Base-by-base conservation (phyloP, 164 flowering plant species). In the Macadamia tetraphylla region DNA sequence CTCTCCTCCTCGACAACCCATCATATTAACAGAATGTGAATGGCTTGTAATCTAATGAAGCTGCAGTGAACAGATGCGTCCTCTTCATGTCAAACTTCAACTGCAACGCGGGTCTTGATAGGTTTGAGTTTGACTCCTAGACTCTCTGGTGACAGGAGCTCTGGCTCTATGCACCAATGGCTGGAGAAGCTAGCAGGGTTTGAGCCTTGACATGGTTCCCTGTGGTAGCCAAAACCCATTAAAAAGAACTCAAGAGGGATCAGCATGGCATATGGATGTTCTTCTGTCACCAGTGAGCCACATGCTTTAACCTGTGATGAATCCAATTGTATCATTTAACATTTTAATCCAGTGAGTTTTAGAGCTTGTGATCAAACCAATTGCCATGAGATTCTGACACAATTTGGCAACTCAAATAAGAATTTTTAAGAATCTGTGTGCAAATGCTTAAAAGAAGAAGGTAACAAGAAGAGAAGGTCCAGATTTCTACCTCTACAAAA, bases 281-380 rank as follows among this genome's bases (percentile, higher is more conserved):
- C 98, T 74, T 91, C 98, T 30, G 98, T 91, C 49, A 91, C 94
- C 63, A 93, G 61, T 11, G 97, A 89, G 2, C 97, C 98, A 64
- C 97, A 93, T 31, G 85, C 83, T 69, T 89, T 84, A 57, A 93
- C 97, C 98, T 90, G 85, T 35, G 40, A 35, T 35, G 5, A 35
- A 35, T 35, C 40, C 40, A 35, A 35, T 35, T 35, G 5, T 35
- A 35, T 35, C 40, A 35, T 35, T 35, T 2, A 0, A 35, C 40
- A 35, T 35, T 35, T 35, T 5, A 35, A 35, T 35, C 3, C 40
- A 35, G 40, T 35, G 23, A 23, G 40, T 35, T 35, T 35, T 35
- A 2, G 40, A 35, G 40, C 5, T 35, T 35, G 3, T 35, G 40
- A 35, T 35, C 40, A 35, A 35, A 35, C 40, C 40, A 35, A 35